Base-by-base conservation (phyloP, 2,329 filamentous ascomycete species). In the Fusarium papillatum region DNA sequence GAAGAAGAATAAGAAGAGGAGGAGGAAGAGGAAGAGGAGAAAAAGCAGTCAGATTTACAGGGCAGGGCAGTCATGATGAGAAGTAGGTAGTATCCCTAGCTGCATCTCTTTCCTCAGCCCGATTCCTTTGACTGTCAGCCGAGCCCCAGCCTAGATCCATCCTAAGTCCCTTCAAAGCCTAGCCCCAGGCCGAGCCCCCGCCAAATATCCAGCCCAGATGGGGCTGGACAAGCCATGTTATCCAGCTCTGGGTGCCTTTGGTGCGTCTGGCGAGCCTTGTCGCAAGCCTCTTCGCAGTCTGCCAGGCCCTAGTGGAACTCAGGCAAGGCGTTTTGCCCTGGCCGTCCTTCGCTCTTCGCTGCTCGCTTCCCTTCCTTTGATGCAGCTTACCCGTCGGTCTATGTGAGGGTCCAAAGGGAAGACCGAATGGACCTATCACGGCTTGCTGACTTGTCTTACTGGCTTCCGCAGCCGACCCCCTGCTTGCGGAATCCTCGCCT, bases 161-260 rank as follows among this genome's bases (percentile, higher is more conserved):
- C 64, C 72, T 71, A 68, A 72, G 66, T 66, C 70, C 70, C 57
- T 50, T 31, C 62, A 66, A 19, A 64, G 68, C 63, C 71, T 77
- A 79, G 75, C 61, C 66, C 48, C 69, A 69, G 70, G 68, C 75
- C 70, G 46, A 67, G 70, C 69, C 78, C 74, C 74, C 69, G 69
- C 71, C 71, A 78, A 70, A 76, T 70, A 76, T 69, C 64, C 67
- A 73, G 66, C 68, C 78, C 70, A 76, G 68, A 68, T 43, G 53
- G 66, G 72, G 74, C 75, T 71, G 71, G 74, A 61, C 74, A 73
- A 73, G 69, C 77, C 67, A 64, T 68, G 29, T 41, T 55, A 24
- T 39, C 71, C 63, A 68, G 64, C 68, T 66, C 10, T 73, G 61
- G 63, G 64, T 36, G 60, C 66, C 46, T 63, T 48, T 65, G 14